Base-by-base conservation (phyloP, 78 protist species). In the Dictyostelium firmibasis region DNA sequence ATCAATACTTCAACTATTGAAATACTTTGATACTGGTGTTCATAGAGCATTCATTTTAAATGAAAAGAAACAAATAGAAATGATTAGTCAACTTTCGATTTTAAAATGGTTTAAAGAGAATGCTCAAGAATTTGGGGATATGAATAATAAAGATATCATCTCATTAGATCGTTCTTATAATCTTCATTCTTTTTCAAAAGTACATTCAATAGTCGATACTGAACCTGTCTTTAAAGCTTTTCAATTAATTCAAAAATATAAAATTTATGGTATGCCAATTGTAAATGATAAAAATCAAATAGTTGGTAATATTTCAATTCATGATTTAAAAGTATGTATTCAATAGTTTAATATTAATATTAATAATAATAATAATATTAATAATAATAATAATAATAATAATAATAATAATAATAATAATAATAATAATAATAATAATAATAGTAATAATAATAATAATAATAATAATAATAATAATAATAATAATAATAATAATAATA, bases 211-310 rank as follows among this genome's bases (percentile, higher is more conserved):
- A 13, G 1, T 43, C 0, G 35, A 69, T 7, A 47, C 29, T 7
- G 76, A 89, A 81, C 75, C 94, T 29, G 94, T 89, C 13, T 83
- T 69, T 25, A 81, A 81, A 50, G 94, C 94, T 8, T 44, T 89
- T 18, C 76, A 47, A 70, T 81, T 69, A 5, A 76, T 89, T 36
- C 85, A 89, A 41, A 70, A 44, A 44, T 36, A 69, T 27, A 89
- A 89, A 43, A 89, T 89, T 7, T 89, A 89, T 89, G 94, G 94
- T 67, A 89, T 89, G 94, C 94, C 94, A 70, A 70, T 89, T 69
- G 64, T 89, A 4, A 50, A 81, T 70, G 83, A 89, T 6, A 23
- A 69, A 3, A 29, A 69, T 36, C 60, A 27, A 18, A 69, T 89
- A 44, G 87, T 89, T 50, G 94, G 94, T 41, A 89, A 89, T 50